Evolutionary conservation across 2,329 filamentous ascomycete species (phyloP).

Genomic region (Sordariomycetes sp.): DNA sequence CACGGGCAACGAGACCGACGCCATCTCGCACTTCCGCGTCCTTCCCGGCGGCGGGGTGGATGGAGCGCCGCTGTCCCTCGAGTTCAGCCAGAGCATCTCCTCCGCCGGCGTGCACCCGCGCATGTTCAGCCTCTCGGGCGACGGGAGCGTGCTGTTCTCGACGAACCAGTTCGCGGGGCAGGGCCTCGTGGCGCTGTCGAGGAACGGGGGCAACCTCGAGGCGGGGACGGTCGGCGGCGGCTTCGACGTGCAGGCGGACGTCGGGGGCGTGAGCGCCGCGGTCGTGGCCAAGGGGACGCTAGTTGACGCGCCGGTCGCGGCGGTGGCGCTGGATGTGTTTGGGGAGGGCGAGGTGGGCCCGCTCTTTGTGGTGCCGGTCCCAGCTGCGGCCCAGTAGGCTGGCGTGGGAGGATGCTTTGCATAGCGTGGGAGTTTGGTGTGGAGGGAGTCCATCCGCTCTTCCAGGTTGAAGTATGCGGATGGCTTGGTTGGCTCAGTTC

Average conservation of each 20-base stretch:
- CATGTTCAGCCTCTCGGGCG: slow-evolving; percentile 29
- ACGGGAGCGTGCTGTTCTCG: slow-evolving; percentile 26
- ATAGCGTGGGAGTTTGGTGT: neutral
- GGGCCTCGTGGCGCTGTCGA: slow-evolving; percentile 26
- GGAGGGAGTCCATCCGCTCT: neutral
- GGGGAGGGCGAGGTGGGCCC: slow-evolving; percentile 1
- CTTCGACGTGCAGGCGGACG: neutral
- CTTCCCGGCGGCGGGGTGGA: slow-evolving; percentile 10
- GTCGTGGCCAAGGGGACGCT: slow-evolving; percentile 2
- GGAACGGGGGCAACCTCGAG: slow-evolving; percentile 17
- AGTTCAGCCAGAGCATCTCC: slow-evolving; percentile 20
- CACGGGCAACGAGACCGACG: slow-evolving; percentile 31
- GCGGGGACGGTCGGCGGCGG: neutral
- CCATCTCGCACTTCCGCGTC: slow-evolving; percentile 33
- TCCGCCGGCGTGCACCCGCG: slow-evolving; percentile 28
- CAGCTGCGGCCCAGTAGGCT: neutral
- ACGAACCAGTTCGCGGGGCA: slow-evolving; percentile 30
- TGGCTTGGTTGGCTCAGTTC: neutral
- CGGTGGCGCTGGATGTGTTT: neutral
- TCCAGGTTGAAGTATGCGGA: neutral
- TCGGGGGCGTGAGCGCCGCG: neutral
- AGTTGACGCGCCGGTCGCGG: neutral
- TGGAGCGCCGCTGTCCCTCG: slow-evolving; percentile 17
- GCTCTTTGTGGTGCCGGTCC: slow-evolving; percentile 4
- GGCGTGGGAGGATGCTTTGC: neutral